Percentiles rank a stretch among this genome's conserved stretches.
These are phyloP conservation scores for Wickerhamomyces hampshirensis DNA, from an alignment of 805 yeast genomes.

Conservation along the genomic window DNA sequence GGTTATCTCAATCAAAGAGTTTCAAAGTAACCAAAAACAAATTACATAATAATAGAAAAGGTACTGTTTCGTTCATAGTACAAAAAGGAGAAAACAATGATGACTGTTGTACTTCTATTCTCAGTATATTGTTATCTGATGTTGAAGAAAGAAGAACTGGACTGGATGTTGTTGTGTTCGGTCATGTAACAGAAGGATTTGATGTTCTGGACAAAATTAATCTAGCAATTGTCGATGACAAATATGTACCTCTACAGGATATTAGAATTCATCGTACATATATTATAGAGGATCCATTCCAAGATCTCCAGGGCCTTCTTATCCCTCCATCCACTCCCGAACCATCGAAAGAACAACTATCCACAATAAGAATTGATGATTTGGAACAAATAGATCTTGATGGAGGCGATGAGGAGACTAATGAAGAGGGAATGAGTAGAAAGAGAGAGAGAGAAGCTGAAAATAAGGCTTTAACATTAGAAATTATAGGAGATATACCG, in stretches of 20 bases:
- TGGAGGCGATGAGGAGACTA: conserved; percentile 9
- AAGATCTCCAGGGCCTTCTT: conserved; percentile 26
- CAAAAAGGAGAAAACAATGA: conserved; percentile 1
- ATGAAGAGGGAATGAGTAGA: conserved; percentile 25
- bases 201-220: conserved; percentile 42
- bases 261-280: conserved; percentile 47
- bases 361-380: conserved; percentile 26
- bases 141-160: conserved; percentile 15
- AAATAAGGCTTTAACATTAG: conserved; percentile 56
- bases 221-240: conserved; percentile 32
- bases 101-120: conserved; percentile 29
- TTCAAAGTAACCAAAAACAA: conserved; percentile 21
- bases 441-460: conserved; percentile 33
- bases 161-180: conserved; percentile 35
- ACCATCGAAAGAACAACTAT: conserved; percentile 31
- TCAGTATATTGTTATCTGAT: conserved; percentile 33
- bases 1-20: conserved; percentile 9
- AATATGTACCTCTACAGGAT: conserved; percentile 40
- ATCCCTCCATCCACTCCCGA: conserved; percentile 30
- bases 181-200: conserved; percentile 48
- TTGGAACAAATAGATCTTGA: conserved; percentile 19
- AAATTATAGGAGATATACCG: conserved; percentile 60
- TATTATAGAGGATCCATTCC: conserved; percentile 51
- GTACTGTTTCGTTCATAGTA: conserved; percentile 31
- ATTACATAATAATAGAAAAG: conserved; percentile 25